phyloP scores from a whole-genome alignment of 2,329 filamentous ascomycete genomes.

The Helminthosporium solani region DNA sequence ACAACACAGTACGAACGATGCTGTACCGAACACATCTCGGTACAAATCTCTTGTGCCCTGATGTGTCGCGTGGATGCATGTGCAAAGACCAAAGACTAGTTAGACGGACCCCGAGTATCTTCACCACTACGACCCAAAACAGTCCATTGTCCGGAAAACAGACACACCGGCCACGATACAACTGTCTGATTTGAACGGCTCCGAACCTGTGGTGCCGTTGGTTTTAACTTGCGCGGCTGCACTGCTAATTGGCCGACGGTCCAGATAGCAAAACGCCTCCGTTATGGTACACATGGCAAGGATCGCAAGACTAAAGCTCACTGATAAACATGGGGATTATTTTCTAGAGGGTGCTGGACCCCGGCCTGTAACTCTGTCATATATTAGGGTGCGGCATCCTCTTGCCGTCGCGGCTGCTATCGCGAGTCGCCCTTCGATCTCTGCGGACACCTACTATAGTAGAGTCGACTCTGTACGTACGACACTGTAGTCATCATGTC shows the following conservation, averaged over 20 bases:
- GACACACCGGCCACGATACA: neutral
- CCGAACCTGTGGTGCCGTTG: neutral
- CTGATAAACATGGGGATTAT: slow-evolving; percentile 16
- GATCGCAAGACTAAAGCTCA: slow-evolving; percentile 1
- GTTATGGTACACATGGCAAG: slow-evolving; percentile 10
- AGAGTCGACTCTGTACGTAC: slow-evolving; percentile 3
- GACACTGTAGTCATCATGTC: slow-evolving; percentile 18
- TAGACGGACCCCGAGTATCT: slow-evolving; percentile 4
- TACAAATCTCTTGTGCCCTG: slow-evolving; percentile 2
- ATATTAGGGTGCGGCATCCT: slow-evolving; percentile 14
- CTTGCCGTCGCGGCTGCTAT: slow-evolving; percentile 9
- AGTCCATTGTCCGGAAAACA: slow-evolving; percentile 7
- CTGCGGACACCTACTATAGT: slow-evolving; percentile 7
- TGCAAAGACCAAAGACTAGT: slow-evolving; percentile 4
- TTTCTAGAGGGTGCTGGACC: slow-evolving; percentile 3
- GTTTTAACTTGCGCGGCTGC: slow-evolving; percentile 1
- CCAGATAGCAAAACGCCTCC: slow-evolving; percentile 9
- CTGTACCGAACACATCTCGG: neutral
- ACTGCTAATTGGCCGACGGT: too few relatives aligned
- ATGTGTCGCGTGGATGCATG: slow-evolving; percentile 13
- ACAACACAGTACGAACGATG: too few relatives aligned
- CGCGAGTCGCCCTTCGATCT: slow-evolving; percentile 8
- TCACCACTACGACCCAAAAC: slow-evolving; percentile 7
- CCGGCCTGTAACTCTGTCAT: slow-evolving; percentile 5
- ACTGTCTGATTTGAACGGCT: neutral